A percentile compares a stretch with the other conserved stretches of the same genome.
Evolutionary conservation across 2,329 filamentous ascomycete species (phyloP).

Genomic region (Niveomyces coronatus): DNA sequence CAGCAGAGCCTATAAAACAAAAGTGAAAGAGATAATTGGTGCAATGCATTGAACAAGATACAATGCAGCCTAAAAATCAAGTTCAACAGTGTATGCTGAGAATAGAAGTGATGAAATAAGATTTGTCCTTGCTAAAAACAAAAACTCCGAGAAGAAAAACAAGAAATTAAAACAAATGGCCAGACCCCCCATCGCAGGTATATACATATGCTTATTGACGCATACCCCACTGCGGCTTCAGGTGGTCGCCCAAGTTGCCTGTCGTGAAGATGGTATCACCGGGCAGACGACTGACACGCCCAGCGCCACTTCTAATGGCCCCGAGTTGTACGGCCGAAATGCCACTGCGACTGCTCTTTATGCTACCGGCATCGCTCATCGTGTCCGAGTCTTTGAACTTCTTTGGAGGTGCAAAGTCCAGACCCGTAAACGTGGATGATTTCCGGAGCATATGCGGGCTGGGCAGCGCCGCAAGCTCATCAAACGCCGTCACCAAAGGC

Average conservation of each 20-base stretch:
- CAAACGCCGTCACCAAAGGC: constrained; percentile 75
- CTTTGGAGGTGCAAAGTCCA: constrained; percentile 73
- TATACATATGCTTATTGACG: constrained; percentile 25
- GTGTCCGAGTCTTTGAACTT: constrained; percentile 55
- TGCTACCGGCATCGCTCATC: constrained; percentile 57
- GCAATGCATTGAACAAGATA: constrained; percentile 1
- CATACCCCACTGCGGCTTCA: constrained; percentile 52
- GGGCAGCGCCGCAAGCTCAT: constrained; percentile 75
- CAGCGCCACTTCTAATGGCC: constrained; percentile 72
- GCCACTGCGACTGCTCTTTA: constrained; percentile 56
- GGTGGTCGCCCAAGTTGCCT: constrained; percentile 50
- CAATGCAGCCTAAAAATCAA: constrained; percentile 5
- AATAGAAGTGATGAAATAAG: constrained; percentile 6
- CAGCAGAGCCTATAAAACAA: background rate
- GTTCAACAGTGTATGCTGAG: constrained; percentile 9
- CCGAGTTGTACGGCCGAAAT: constrained; percentile 60
- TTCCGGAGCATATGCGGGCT: constrained; percentile 75
- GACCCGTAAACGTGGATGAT: constrained; percentile 64
- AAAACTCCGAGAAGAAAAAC: constrained; percentile 7
- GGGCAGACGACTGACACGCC: constrained; percentile 76
- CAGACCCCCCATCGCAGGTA: background rate
- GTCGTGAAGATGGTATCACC: constrained; percentile 71
- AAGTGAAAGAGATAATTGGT: background rate
- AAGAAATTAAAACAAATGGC: constrained; percentile 8
- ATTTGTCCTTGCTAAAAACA: constrained; percentile 5